Evolutionary conservation across 2,329 filamentous ascomycete species (phyloP), one percentile per base, ranked within the genome.

Genomic region (Neophaeococcomyces aloes): DNA sequence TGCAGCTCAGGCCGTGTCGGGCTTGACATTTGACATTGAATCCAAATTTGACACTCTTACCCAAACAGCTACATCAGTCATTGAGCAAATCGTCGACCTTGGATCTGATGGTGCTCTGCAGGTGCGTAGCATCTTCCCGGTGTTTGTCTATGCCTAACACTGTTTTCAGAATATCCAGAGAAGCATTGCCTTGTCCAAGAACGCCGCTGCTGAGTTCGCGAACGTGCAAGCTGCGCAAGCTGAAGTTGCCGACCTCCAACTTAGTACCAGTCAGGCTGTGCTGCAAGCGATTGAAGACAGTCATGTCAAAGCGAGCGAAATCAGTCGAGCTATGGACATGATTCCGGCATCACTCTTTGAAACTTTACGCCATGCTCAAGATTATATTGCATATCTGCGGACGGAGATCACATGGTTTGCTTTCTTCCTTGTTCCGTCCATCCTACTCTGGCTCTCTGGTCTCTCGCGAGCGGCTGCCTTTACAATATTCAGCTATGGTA

Each of bases 401-500:
- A 18, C 11, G 2, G 39, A 42, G 13, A 14, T 19, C 15, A 33
- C 21, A 34, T 42, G 34, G n/a, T 19, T 30, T 13, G 13, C 21
- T 6, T 7, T 18, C 7, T 42, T 42, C 39, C 11, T 15, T n/a
- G 31, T 42, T 11, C 39, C 39, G 10, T 34, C 39, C 14, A 14
- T 35, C 8, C 30, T 42, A 11, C 31, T 42, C 10, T 35, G 33
- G 14, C 18, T 35, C 4, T 34, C n/a, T 27, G 39, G 39, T 5
- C 23, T 17, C 8, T 19, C 30, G 35, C 30, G 39, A 15, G n/a
- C 29, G 27, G 29, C 30, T 11, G 23, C 23, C 3, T 13, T 42
- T 8, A 30, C 29, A 8, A 6, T 35, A 29, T n/a, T 42, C 21
- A 42, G 4, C 39, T 42, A 42, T 42, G 39, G 39, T 42, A 32